phyloP scores from a whole-genome alignment of 163 green algal species.

The Volvox carteri region DNA sequence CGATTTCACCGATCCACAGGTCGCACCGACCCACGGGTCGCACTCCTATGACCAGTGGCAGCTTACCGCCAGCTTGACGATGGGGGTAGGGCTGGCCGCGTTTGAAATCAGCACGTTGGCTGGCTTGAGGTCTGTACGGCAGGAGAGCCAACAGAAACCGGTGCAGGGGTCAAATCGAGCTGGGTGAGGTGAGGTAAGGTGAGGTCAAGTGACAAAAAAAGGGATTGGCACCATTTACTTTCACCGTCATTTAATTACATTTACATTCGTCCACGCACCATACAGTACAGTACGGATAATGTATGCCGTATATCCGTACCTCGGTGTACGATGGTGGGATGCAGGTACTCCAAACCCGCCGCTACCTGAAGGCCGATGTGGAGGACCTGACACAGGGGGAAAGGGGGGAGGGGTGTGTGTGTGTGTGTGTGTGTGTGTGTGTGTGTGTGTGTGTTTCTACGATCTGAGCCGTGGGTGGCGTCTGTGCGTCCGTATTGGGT shows the following conservation, averaged over 20 bases:
- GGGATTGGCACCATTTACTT: no score
- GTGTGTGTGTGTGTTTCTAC: no score
- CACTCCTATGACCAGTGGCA: no score
- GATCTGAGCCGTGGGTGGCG: no score
- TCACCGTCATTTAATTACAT: neutral
- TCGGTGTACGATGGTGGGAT: constrained; percentile 26
- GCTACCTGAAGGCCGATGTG: constrained; percentile 21
- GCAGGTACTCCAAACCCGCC: neutral
- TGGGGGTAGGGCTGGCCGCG: neutral
- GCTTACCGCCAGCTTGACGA: constrained; percentile 41
- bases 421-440: no score
- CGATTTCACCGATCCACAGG: no score
- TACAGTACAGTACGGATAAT: neutral
- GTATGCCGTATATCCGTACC: neutral
- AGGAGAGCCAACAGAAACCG: no score
- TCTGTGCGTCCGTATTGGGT: no score
- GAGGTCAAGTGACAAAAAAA: neutral
- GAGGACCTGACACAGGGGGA: neutral
- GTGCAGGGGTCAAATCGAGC: neutral
- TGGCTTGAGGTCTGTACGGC: neutral
- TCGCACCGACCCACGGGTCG: no score
- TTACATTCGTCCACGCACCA: neutral
- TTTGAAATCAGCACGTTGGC: constrained; percentile 18
- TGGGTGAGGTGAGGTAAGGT: neutral
- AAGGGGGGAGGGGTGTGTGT: neutral